These are phyloP conservation scores for Penicillium fimorum DNA, from an alignment of 495 filamentous ascomycete species.

Conservation along the genomic window DNA sequence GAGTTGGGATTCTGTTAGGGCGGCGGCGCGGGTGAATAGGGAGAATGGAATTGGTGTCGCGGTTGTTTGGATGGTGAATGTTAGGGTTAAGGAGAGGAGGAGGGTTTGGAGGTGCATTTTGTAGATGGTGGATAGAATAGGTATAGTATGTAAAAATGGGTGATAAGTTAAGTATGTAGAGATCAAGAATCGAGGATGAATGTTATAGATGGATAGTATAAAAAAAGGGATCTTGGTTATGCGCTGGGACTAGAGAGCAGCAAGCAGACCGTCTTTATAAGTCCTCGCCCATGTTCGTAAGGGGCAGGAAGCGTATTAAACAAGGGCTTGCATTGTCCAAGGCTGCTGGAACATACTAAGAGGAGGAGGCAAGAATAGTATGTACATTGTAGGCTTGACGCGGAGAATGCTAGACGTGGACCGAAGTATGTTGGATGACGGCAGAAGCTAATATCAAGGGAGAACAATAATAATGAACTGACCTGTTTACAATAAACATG, in stretches of 20 bases:
- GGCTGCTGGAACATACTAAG: conserved; percentile 6
- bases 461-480: not conserved
- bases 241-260: not conserved
- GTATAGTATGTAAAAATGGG: not conserved
- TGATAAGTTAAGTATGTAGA: not conserved
- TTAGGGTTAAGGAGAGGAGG: conserved; percentile 19
- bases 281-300: not conserved
- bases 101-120: conserved; percentile 9
- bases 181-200: not conserved
- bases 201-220: not conserved
- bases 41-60: conserved; percentile 15
- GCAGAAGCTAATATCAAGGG: not conserved
- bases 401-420: conserved; percentile 8
- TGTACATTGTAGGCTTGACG: conserved; percentile 4
- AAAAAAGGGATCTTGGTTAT: not conserved
- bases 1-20: conserved; percentile 47
- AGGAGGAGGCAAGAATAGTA: not conserved
- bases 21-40: not conserved
- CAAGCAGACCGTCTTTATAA: conserved; percentile 3
- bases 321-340: conserved; percentile 3
- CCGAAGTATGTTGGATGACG: conserved; percentile 5
- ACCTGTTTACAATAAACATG: not conserved
- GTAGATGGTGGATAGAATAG: not conserved
- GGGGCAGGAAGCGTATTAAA: not conserved
- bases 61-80: conserved; percentile 18